Percentiles rank a stretch among this genome's conserved stretches.
Evolutionary conservation across 1,139 yeast species (phyloP).

Genomic region (Suhomyces panamericanus): DNA sequence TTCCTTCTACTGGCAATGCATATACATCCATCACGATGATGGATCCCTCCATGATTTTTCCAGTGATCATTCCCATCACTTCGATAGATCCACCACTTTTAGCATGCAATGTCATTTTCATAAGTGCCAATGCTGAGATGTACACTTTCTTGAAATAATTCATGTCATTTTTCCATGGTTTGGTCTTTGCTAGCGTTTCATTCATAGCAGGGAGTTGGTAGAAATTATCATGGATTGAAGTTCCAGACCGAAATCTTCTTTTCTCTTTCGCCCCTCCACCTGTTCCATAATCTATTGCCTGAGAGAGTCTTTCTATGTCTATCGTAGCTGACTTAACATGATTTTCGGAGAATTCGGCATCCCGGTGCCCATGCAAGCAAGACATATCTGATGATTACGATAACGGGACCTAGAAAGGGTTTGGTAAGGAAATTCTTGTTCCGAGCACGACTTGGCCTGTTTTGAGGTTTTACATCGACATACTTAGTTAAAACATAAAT

Average conservation of each 20-base stretch:
- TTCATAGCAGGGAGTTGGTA: slow-evolving; percentile 15
- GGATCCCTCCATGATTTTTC: slow-evolving; percentile 58
- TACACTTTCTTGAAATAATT: slow-evolving; percentile 65
- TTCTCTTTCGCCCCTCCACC: not conserved
- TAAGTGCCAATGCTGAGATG: slow-evolving; percentile 72
- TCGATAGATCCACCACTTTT: slow-evolving; percentile 86
- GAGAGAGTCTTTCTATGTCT: slow-evolving; percentile 11
- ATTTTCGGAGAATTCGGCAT: not conserved
- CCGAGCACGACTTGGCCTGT: not conserved
- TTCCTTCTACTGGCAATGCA: slow-evolving; percentile 90
- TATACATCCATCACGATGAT: slow-evolving; percentile 81
- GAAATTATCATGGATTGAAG: slow-evolving; percentile 5
- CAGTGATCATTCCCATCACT: slow-evolving; percentile 93
- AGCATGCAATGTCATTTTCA: slow-evolving; percentile 83
- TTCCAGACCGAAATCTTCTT: not conserved
- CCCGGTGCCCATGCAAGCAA: slow-evolving; percentile 1
- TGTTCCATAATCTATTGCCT: slow-evolving; percentile 6
- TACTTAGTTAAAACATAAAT: too few species aligned
- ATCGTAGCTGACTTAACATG: slow-evolving; percentile 3
- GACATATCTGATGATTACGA: slow-evolving; percentile 1
- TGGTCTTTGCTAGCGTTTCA: slow-evolving; percentile 15
- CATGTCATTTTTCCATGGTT: slow-evolving; percentile 49
- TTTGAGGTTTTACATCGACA: not conserved
- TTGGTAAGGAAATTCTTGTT: not conserved
- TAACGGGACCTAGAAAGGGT: too few species aligned